phyloP scores from a whole-genome alignment of 192 early-diverging fungal species.

The Gamsiella multidivaricata region DNA sequence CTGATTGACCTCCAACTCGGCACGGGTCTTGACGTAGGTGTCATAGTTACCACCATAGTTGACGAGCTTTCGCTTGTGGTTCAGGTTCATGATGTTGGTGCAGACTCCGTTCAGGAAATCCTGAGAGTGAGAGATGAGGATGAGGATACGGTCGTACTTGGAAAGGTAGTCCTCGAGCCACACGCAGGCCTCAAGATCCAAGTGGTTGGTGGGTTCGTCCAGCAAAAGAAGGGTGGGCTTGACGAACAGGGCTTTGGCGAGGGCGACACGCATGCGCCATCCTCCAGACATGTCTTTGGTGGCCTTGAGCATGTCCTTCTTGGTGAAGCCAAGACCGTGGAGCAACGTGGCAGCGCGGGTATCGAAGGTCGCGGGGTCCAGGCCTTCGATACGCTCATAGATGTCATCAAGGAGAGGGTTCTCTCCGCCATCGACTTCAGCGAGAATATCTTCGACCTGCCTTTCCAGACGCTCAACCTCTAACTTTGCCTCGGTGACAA shows the following conservation, averaged over 20 bases:
- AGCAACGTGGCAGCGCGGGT: constrained; percentile 90
- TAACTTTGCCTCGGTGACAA: constrained; percentile 87
- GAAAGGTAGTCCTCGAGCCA: constrained; percentile 97
- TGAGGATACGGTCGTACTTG: constrained; percentile 80
- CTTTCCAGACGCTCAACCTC: constrained; percentile 94
- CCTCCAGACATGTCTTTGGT: constrained; percentile 99
- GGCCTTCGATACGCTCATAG: constrained; percentile 94
- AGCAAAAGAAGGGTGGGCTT: constrained; percentile 89
- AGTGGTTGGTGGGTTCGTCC: constrained; percentile 93
- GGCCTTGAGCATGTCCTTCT: constrained; percentile 87
- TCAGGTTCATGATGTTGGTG: constrained; percentile 95
- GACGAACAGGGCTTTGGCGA: constrained; percentile 96
- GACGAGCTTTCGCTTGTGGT: constrained; percentile 86
- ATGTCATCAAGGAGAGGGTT: constrained; percentile 91
- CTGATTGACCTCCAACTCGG: constrained; percentile 97
- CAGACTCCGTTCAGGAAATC: constrained; percentile 96
- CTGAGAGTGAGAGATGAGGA: constrained; percentile 93
- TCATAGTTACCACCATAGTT: constrained; percentile 99
- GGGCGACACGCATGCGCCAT: constrained; percentile 99
- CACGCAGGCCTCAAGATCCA: constrained; percentile 94
- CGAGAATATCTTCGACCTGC: constrained; percentile 90
- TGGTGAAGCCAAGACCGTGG: constrained; percentile 93
- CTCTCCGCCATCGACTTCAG: constrained; percentile 83
- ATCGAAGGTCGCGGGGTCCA: constrained; percentile 96
- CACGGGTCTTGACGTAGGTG: constrained; percentile 93